Percentiles rank a stretch among this genome's conserved stretches.
phyloP scores from a whole-genome alignment of 805 yeast species.

The Nakazawaea sp. region DNA sequence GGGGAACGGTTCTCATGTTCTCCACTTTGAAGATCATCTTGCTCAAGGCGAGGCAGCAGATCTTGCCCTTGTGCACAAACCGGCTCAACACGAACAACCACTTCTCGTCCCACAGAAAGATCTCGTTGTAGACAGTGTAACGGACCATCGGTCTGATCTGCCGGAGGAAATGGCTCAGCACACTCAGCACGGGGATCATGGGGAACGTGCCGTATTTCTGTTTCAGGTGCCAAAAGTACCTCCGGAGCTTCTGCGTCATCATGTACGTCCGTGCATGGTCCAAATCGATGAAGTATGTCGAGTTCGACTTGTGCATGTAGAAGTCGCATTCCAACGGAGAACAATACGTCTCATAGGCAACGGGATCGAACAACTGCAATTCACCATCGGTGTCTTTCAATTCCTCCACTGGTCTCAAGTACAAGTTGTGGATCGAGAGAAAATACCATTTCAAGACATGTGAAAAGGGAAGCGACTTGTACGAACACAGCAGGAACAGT shows the following conservation, averaged over 20 bases:
- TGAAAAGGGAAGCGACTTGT: not conserved
- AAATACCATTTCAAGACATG: not conserved
- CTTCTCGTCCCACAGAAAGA: slow-evolving; percentile 81
- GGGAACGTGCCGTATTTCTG: slow-evolving; percentile 37
- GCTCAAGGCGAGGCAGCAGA: slow-evolving; percentile 55
- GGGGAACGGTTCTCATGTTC: slow-evolving; percentile 69
- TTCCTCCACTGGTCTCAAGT: not conserved
- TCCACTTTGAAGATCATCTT: slow-evolving; percentile 66
- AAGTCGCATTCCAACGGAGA: slow-evolving; percentile 65
- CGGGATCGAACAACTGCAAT: not conserved
- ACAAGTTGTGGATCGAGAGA: not conserved
- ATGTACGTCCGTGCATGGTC: slow-evolving; percentile 71
- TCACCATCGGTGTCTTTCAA: not conserved
- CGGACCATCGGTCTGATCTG: slow-evolving; percentile 65
- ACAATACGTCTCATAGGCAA: not conserved
- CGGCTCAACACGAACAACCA: slow-evolving; percentile 72
- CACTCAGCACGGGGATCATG: slow-evolving; percentile 73
- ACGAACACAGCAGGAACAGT: not conserved
- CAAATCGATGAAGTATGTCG: slow-evolving; percentile 76
- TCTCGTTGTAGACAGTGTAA: slow-evolving; percentile 48
- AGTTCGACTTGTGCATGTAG: slow-evolving; percentile 81
- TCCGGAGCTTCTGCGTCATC: slow-evolving; percentile 50
- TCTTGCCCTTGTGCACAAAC: slow-evolving; percentile 37
- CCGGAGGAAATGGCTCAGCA: slow-evolving; percentile 57
- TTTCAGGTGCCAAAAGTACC: slow-evolving; percentile 36